Conservation (phyloP, 192 early-diverging fungal genomes). For the Linnemannia zychae region DNA sequence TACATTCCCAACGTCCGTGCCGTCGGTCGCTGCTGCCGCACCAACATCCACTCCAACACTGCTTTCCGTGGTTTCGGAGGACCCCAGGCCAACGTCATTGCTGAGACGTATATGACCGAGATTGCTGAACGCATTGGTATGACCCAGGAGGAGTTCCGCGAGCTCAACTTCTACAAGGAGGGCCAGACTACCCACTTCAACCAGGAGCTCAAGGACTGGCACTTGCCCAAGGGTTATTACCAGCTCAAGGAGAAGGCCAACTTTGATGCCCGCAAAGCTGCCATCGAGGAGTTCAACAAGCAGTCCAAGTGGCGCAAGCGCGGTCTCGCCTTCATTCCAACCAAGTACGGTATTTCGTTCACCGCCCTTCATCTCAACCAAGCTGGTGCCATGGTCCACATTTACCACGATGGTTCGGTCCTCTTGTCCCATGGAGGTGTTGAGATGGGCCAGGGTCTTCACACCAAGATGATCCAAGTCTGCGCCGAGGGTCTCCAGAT, state of each 20-base stretch:
- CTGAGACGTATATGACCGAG: slow-evolving; percentile 83
- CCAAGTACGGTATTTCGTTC: slow-evolving; percentile 89
- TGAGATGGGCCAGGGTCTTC: slow-evolving; percentile 95
- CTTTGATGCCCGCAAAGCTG: slow-evolving; percentile 65
- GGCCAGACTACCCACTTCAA: slow-evolving; percentile 81
- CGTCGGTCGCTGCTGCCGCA: slow-evolving; percentile 80
- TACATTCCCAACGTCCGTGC: slow-evolving; percentile 77
- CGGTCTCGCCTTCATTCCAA: slow-evolving; percentile 83
- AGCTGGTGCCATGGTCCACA: slow-evolving; percentile 85
- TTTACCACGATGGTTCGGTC: slow-evolving; percentile 89
- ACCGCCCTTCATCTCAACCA: slow-evolving; percentile 85
- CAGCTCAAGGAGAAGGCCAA: slow-evolving; percentile 71
- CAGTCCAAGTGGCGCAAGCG: slow-evolving; percentile 81
- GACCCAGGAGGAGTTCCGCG: slow-evolving; percentile 72
- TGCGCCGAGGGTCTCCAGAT: slow-evolving; percentile 86
- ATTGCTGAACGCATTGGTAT: slow-evolving; percentile 78
- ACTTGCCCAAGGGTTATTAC: slow-evolving; percentile 76
- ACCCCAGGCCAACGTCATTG: slow-evolving; percentile 88
- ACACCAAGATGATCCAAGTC: slow-evolving; percentile 91
- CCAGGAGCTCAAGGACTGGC: slow-evolving; percentile 78
- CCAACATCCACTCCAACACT: slow-evolving; percentile 89
- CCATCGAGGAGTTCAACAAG: slow-evolving; percentile 79
- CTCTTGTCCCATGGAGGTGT: slow-evolving; percentile 87
- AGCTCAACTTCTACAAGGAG: slow-evolving; percentile 78
- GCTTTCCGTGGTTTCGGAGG: slow-evolving; percentile 91